These are phyloP conservation scores for Trichosporon ovoides DNA, from an alignment of 1,284 basidiomycete species.

Conservation along the genomic window DNA sequence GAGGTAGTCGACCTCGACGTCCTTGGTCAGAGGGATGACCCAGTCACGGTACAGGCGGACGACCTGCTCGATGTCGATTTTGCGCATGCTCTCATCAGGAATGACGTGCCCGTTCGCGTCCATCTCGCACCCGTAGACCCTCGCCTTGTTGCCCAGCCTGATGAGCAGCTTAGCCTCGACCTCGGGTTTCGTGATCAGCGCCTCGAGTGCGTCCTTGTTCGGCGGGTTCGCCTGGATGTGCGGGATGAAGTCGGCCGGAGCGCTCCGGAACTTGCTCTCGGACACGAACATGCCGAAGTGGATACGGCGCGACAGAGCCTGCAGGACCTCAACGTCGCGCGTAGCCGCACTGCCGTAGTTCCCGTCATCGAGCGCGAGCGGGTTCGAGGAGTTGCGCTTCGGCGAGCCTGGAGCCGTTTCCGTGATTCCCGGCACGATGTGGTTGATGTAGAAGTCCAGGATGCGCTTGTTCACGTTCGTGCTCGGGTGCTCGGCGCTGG, in stretches of 20 bases:
- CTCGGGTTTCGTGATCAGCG: slow-evolving; percentile 89
- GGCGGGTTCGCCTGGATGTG: slow-evolving; percentile 66
- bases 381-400: slow-evolving; percentile 38
- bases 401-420: slow-evolving; percentile 54
- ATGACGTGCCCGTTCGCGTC: slow-evolving; percentile 62
- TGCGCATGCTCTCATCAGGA: slow-evolving; percentile 49
- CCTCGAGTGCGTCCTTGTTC: slow-evolving; percentile 70
- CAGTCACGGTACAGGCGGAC: slow-evolving; percentile 88
- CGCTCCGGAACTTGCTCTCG: slow-evolving; percentile 84
- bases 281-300: slow-evolving; percentile 99
- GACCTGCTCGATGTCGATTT: slow-evolving; percentile 90
- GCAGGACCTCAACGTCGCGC: slow-evolving; percentile 88
- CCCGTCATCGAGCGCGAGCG: slow-evolving; percentile 56
- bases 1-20: slow-evolving; percentile 95
- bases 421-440: slow-evolving; percentile 69
- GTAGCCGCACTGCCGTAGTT: slow-evolving; percentile 95
- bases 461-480: slow-evolving; percentile 87
- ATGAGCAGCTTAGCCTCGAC: slow-evolving; percentile 85
- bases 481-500: slow-evolving; percentile 58
- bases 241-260: slow-evolving; percentile 82
- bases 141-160: slow-evolving; percentile 83
- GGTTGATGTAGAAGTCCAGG: slow-evolving; percentile 75
- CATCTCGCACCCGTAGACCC: slow-evolving; percentile 87
- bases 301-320: slow-evolving; percentile 89
- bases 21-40: slow-evolving; percentile 95